phyloP scores from a whole-genome alignment of 2,329 filamentous ascomycete genomes.

The Emergomyces orientalis region DNA sequence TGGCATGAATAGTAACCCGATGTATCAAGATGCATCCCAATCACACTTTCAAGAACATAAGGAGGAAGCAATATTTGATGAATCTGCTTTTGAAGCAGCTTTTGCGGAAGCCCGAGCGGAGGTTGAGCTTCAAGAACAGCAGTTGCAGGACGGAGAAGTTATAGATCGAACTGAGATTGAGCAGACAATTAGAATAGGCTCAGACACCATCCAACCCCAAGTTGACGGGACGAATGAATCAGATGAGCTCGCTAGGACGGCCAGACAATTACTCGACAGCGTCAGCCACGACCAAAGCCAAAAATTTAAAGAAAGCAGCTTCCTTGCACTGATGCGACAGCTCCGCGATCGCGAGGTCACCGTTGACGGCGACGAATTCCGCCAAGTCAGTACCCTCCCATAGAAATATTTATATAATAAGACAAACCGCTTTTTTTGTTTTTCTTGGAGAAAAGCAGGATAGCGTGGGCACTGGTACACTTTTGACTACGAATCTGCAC shows the following conservation, averaged over 20 bases:
- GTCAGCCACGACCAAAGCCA: constrained; percentile 58
- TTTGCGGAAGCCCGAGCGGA: constrained; percentile 35
- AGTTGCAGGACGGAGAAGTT: constrained; percentile 16
- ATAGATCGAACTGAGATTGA: constrained; percentile 11
- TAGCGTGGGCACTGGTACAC: constrained; percentile 30
- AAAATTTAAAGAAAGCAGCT: constrained; percentile 71
- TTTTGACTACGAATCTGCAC: constrained; percentile 18
- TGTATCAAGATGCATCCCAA: neutral
- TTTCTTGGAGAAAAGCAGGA: constrained; percentile 25
- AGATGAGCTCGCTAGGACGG: constrained; percentile 63
- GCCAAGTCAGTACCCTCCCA: constrained; percentile 39
- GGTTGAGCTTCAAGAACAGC: constrained; percentile 24
- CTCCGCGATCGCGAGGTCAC: constrained; percentile 63
- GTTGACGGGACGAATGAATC: constrained; percentile 39
- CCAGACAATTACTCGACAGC: constrained; percentile 58
- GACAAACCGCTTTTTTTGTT: neutral
- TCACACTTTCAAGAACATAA: constrained; percentile 26
- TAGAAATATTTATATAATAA: constrained; percentile 18
- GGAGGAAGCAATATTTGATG: constrained; percentile 30
- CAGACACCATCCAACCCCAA: constrained; percentile 34
- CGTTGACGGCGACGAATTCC: constrained; percentile 57
- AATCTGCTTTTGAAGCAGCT: constrained; percentile 39
- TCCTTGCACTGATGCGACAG: constrained; percentile 66
- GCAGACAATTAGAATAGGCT: constrained; percentile 33
- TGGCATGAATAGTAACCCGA: neutral